Conservation (phyloP, 1,284 basidiomycete species). For the Lentinula novae-zelandiae region DNA sequence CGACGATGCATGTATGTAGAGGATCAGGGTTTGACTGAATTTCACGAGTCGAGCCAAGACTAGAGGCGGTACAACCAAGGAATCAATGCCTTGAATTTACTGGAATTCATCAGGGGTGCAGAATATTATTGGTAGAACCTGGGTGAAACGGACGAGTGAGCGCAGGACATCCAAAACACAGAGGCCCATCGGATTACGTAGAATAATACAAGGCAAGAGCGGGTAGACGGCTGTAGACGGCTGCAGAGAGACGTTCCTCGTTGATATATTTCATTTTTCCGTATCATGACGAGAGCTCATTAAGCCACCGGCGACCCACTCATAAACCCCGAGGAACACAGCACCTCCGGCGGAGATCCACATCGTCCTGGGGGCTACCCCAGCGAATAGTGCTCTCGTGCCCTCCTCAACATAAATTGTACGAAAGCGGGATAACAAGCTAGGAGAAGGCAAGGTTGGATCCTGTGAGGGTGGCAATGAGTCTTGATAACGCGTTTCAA, state of each 20-base stretch:
- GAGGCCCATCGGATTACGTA: too few species aligned
- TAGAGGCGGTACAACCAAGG: too few species aligned
- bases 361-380: slow-evolving; percentile 86
- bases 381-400: slow-evolving; percentile 74
- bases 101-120: too few species aligned
- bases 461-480: neutral
- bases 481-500: neutral
- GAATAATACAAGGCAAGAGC: neutral
- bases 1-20: too few species aligned
- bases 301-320: slow-evolving; percentile 49
- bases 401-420: slow-evolving; percentile 79
- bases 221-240: neutral
- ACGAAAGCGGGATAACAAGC: slow-evolving; percentile 50
- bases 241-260: neutral
- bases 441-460: slow-evolving; percentile 18
- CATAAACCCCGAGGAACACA: slow-evolving; percentile 94
- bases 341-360: slow-evolving; percentile 98
- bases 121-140: too few species aligned
- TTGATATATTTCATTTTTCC: neutral
- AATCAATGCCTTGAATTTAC: too few species aligned
- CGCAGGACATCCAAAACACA: too few species aligned
- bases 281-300: neutral
- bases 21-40: too few species aligned
- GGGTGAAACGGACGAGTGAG: too few species aligned
- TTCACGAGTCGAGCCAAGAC: too few species aligned